Percentiles rank a stretch among this genome's conserved stretches.
phyloP scores from a whole-genome alignment of 2,329 filamentous ascomycete genomes.

The Fusarium pseudograminearum region DNA sequence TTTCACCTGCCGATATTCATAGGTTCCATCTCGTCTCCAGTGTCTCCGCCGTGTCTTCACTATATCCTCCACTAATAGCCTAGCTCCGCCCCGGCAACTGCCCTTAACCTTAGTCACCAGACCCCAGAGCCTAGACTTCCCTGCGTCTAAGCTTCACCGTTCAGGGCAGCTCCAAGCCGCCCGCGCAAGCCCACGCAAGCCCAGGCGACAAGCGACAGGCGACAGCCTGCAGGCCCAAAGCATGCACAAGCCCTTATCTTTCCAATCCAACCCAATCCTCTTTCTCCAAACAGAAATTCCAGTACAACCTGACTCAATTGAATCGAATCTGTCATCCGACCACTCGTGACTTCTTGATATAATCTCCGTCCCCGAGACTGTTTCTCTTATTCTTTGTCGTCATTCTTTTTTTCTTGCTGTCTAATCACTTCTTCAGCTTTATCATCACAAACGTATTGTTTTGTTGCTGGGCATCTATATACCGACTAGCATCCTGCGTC shows the following conservation, averaged over 20 bases:
- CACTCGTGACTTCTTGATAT: constrained; percentile 23
- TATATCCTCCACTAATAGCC: constrained; percentile 37
- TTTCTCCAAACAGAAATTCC: constrained; percentile 27
- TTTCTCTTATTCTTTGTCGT: constrained; percentile 30
- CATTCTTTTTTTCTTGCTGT: constrained; percentile 31
- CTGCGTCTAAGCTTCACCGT: constrained; percentile 35
- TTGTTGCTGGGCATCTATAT: constrained; percentile 17
- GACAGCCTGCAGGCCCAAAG: background rate
- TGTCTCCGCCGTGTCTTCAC: constrained; percentile 5
- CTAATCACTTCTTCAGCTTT: constrained; percentile 12
- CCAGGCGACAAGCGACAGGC: constrained; percentile 10
- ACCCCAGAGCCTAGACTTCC: constrained; percentile 28
- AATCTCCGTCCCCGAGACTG: constrained; percentile 26
- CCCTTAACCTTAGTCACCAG: constrained; percentile 42
- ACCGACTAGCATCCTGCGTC: constrained; percentile 19
- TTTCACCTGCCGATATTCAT: constrained; percentile 22
- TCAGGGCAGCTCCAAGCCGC: constrained; percentile 23
- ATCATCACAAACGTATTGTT: constrained; percentile 12
- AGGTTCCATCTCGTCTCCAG: background rate
- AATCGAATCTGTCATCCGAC: constrained; percentile 38
- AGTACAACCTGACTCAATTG: constrained; percentile 36
- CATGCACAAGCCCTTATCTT: constrained; percentile 41
- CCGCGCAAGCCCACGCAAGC: background rate
- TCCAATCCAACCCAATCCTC: constrained; percentile 10
- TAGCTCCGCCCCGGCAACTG: constrained; percentile 38